A percentile compares a stretch with the other conserved stretches of the same genome.
Evolutionary conservation across 2,329 filamentous ascomycete species (phyloP).

Genomic region (Aspergillus caelatus): DNA sequence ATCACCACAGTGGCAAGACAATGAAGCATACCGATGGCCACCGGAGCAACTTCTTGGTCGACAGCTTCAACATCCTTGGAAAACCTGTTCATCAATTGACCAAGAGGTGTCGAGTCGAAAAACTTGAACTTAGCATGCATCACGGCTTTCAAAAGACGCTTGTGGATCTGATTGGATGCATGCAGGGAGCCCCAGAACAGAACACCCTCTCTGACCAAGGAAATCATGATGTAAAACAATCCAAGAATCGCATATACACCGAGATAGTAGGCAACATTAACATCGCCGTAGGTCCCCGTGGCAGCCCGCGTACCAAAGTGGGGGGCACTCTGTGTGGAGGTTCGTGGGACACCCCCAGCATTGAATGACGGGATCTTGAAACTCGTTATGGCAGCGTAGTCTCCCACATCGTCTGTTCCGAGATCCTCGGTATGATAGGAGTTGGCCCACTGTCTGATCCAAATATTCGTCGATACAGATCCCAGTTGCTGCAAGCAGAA

Average conservation of each 20-base stretch:
- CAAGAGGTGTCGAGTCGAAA: constrained; percentile 93
- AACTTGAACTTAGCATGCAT: constrained; percentile 94
- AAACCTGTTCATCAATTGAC: constrained; percentile 97
- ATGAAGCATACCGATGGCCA: constrained; percentile 76
- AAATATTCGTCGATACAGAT: constrained; percentile 85
- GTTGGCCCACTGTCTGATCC: constrained; percentile 95
- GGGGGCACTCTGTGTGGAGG: constrained; percentile 32
- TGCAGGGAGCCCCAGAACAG: constrained; percentile 90
- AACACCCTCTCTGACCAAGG: constrained; percentile 80
- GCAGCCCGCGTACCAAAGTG: constrained; percentile 30
- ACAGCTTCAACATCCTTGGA: constrained; percentile 95
- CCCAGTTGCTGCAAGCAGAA: constrained; percentile 84
- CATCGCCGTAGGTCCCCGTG: constrained; percentile 48
- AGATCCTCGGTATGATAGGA: constrained; percentile 66
- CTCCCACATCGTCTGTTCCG: constrained; percentile 35
- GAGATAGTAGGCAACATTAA: constrained; percentile 84
- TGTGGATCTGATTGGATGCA: constrained; percentile 83
- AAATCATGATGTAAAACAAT: constrained; percentile 74
- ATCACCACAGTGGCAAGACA: constrained; percentile 73
- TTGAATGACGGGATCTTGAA: constrained; percentile 43
- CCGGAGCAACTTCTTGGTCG: constrained; percentile 92
- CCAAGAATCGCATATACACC: constrained; percentile 80
- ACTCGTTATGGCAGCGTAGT: constrained; percentile 44
- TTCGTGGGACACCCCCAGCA: constrained; percentile 38
- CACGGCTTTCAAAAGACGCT: constrained; percentile 74